Conservation (phyloP, 176 grass and related monocot genomes). For the Zoysia pacifica region DNA sequence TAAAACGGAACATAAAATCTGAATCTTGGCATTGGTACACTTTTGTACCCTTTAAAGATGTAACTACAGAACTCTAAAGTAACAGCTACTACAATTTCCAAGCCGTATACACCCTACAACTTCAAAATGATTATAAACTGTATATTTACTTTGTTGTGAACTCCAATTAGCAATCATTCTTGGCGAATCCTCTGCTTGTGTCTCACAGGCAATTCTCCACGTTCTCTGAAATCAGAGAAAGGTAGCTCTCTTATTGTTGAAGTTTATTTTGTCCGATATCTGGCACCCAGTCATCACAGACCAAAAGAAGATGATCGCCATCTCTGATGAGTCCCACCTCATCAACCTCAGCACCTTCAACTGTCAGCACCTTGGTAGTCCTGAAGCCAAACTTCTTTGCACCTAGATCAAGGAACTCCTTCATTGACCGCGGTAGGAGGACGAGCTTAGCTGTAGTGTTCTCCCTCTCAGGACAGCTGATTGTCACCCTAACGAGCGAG, state of each 20-base stretch:
- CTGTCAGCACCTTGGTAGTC: conserved; percentile 59
- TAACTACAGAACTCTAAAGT: not conserved
- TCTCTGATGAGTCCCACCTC: conserved; percentile 82
- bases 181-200: conserved; percentile 1
- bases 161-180: not conserved
- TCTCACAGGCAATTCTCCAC: not conserved
- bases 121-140: not conserved
- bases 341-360: conserved; percentile 75
- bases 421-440: conserved; percentile 61
- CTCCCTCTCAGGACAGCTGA: conserved; percentile 65
- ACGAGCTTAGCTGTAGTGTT: conserved; percentile 61
- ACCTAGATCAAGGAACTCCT: conserved; percentile 71
- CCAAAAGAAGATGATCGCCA: conserved; percentile 74
- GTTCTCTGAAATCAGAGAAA: not conserved
- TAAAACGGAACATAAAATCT: not conserved
- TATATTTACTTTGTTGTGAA: conserved; percentile 24
- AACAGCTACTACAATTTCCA: conserved; percentile 19
- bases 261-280: conserved; percentile 30
- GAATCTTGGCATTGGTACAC: not conserved
- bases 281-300: conserved; percentile 41
- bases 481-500: conserved; percentile 54
- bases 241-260: not conserved
- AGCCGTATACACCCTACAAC: not conserved
- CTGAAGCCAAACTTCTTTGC: conserved; percentile 55
- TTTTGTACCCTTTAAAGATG: not conserved